These are phyloP conservation scores for Royoungia palumana DNA, from an alignment of 768 basidiomycete genomes.

Conservation along the genomic window DNA sequence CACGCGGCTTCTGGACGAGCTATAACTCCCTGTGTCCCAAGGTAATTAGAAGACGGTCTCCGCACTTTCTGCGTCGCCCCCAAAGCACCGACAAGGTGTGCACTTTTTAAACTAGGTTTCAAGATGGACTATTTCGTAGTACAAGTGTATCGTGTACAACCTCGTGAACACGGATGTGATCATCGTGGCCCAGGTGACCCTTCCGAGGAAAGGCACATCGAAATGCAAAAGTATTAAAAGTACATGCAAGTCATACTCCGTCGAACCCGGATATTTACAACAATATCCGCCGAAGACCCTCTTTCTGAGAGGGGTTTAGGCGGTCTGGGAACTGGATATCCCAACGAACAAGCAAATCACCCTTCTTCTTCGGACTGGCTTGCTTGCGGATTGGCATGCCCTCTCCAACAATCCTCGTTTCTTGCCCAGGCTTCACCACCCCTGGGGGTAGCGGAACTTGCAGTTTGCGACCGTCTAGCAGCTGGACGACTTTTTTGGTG, in stretches of 20 bases:
- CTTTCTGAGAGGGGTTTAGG: slow-evolving; percentile 74
- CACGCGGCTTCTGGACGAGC: too few species aligned
- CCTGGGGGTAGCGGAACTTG: slow-evolving; percentile 63
- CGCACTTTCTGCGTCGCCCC: too few species aligned
- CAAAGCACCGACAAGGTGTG: too few species aligned
- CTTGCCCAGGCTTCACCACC: slow-evolving; percentile 73
- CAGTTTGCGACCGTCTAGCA: slow-evolving; percentile 77
- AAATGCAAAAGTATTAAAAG: slow-evolving; percentile 4
- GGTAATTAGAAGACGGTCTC: too few species aligned
- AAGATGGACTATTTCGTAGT: too few species aligned
- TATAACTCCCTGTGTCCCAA: too few species aligned
- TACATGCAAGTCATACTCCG: slow-evolving; percentile 7
- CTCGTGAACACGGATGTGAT: too few species aligned
- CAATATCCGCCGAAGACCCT: slow-evolving; percentile 70
- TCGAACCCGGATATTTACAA: slow-evolving; percentile 24
- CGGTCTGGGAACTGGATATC: slow-evolving; percentile 80
- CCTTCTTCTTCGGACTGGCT: slow-evolving; percentile 64
- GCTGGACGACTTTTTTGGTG: slow-evolving; percentile 56
- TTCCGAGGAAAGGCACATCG: background rate
- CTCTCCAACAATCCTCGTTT: slow-evolving; percentile 68
- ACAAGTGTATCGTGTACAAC: too few species aligned
- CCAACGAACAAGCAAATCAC: slow-evolving; percentile 82
- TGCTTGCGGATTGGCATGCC: slow-evolving; percentile 92
- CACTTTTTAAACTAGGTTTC: too few species aligned
- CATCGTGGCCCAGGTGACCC: too few species aligned